A percentile compares a stretch with the other conserved stretches of the same genome.
Conservation (phyloP, 306 rosid species). For the Cicer yamashitae region DNA sequence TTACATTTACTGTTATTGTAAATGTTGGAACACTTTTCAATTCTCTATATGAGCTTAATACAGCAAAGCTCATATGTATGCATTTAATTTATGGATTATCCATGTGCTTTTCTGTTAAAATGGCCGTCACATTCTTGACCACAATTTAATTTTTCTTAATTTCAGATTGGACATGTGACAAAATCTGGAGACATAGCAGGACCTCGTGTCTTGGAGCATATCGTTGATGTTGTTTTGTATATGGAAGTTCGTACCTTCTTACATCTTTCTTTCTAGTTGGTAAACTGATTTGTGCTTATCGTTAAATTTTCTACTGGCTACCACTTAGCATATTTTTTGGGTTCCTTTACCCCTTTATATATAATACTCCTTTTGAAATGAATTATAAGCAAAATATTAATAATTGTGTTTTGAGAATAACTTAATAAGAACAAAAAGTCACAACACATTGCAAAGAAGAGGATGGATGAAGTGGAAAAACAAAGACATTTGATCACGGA, state of each 20-base stretch:
- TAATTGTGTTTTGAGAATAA: neutral
- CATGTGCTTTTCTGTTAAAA: conserved; percentile 23
- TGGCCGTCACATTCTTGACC: conserved; percentile 30
- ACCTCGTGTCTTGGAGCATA: conserved; percentile 96
- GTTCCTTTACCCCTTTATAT: conserved; percentile 26
- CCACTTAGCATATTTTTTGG: neutral
- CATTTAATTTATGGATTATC: conserved; percentile 25
- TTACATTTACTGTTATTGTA: conserved; percentile 11
- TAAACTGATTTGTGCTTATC: conserved; percentile 34
- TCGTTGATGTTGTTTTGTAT: conserved; percentile 90
- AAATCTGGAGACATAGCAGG: conserved; percentile 98
- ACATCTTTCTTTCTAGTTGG: conserved; percentile 46
- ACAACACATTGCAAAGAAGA: neutral
- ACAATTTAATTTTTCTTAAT: conserved; percentile 33
- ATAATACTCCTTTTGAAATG: no score
- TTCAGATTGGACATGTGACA: conserved; percentile 92
- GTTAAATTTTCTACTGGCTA: conserved; percentile 20
- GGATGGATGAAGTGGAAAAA: neutral
- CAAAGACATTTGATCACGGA: neutral
- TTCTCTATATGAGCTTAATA: neutral
- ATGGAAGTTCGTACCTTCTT: conserved; percentile 87
- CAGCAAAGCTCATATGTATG: neutral
- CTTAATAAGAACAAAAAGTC: neutral
- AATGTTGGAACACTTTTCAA: neutral
- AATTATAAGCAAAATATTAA: no score